phyloP scores from a whole-genome alignment of 371 early-diverging fungal genomes.

The Phascolomyces articulosus region DNA sequence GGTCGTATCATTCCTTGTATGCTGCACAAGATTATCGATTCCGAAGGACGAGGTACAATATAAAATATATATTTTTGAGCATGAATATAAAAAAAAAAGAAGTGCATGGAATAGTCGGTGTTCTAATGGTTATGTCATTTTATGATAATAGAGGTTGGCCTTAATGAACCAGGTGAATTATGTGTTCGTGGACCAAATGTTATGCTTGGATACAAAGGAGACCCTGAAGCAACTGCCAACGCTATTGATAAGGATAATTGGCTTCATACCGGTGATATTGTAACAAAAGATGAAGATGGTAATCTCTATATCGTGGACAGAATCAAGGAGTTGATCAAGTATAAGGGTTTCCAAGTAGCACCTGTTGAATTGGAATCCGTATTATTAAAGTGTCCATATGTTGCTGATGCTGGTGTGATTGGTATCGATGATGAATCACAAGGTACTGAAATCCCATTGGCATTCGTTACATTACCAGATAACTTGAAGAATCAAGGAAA shows the following conservation, averaged over 20 bases:
- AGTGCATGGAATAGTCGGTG: no score
- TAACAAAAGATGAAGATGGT: constrained; percentile 55
- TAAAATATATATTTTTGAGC: no score
- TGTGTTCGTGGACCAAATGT: constrained; percentile 54
- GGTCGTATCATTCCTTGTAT: constrained; percentile 71
- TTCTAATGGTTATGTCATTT: background rate
- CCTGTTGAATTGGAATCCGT: constrained; percentile 77
- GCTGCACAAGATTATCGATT: constrained; percentile 68
- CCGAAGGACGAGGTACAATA: constrained; percentile 42
- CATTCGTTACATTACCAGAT: constrained; percentile 63
- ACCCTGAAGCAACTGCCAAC: constrained; percentile 64
- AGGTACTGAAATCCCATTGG: constrained; percentile 81
- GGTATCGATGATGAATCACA: constrained; percentile 51
- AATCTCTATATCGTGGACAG: constrained; percentile 70
- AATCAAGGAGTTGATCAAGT: constrained; percentile 79
- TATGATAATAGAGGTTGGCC: constrained; percentile 67
- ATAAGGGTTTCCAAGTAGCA: constrained; percentile 66
- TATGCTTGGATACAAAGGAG: constrained; percentile 67
- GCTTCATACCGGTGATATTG: constrained; percentile 88
- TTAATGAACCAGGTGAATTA: constrained; percentile 67
- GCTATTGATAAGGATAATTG: constrained; percentile 76
- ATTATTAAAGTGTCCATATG: constrained; percentile 63
- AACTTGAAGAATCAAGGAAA: constrained; percentile 18
- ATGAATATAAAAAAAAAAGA: background rate
- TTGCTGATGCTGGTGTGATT: constrained; percentile 78